phyloP scores from a whole-genome alignment of 78 protist genomes.

The Tieghemostelium lacteum region DNA sequence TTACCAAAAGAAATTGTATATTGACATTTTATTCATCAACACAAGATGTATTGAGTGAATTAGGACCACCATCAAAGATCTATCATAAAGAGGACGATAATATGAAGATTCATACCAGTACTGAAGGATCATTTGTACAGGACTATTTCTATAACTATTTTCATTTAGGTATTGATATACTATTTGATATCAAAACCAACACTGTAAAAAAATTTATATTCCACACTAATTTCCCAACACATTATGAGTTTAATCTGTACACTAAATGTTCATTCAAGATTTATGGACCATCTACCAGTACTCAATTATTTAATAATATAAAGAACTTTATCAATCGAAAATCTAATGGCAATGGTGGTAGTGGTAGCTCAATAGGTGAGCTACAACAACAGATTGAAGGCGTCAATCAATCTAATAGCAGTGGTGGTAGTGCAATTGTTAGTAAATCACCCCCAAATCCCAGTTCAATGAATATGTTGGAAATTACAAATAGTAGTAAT shows the following conservation, averaged over 20 bases:
- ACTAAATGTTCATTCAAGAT: slow-evolving; percentile 68
- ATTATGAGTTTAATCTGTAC: slow-evolving; percentile 86
- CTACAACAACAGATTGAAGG: slow-evolving; percentile 1
- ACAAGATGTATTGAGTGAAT: slow-evolving; percentile 79
- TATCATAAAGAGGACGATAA: slow-evolving; percentile 86
- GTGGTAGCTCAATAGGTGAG: not conserved
- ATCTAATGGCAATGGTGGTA: too few species aligned
- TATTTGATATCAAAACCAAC: slow-evolving; percentile 87
- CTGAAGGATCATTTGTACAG: slow-evolving; percentile 48
- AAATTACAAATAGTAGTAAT: not conserved
- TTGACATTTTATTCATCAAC: slow-evolving; percentile 60
- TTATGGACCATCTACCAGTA: not conserved
- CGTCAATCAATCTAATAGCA: slow-evolving; percentile 2
- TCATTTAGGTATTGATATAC: slow-evolving; percentile 89
- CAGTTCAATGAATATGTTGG: not conserved
- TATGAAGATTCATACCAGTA: slow-evolving; percentile 78
- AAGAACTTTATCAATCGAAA: too few species aligned
- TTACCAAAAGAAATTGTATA: slow-evolving; percentile 48
- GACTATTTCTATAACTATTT: slow-evolving; percentile 94
- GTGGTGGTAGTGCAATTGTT: not conserved
- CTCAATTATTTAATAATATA: not conserved
- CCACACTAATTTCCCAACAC: slow-evolving; percentile 92
- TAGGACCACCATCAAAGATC: slow-evolving; percentile 81
- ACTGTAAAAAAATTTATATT: slow-evolving; percentile 89
- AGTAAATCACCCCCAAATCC: slow-evolving; percentile 2